Evolutionary conservation across 2,329 filamentous ascomycete genomes (phyloP).

Genomic region (Phialophora macrospora): DNA sequence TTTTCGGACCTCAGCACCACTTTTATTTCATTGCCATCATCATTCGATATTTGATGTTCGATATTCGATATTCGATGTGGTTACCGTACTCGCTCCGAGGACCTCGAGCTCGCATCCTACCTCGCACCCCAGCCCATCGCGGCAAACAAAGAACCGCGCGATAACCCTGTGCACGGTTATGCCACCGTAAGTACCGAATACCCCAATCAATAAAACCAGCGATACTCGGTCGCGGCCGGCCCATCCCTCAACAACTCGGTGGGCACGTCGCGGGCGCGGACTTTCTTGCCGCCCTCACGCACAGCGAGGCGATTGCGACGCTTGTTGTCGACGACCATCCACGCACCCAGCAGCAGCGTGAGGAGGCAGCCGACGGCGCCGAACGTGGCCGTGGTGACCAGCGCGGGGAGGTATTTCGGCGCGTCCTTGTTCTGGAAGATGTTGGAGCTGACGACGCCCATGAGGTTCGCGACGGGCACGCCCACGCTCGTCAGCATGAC

Average conservation of each 20-base stretch:
- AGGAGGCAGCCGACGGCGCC: slow-evolving; percentile 64
- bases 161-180: not conserved
- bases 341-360: slow-evolving; percentile 62
- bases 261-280: slow-evolving; percentile 62
- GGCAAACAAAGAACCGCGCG: not conserved
- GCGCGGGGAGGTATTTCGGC: slow-evolving; percentile 69
- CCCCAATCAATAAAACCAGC: slow-evolving; percentile 27
- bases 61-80: not conserved
- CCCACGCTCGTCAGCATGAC: slow-evolving; percentile 56
- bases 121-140: not conserved
- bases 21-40: too few species aligned
- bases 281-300: slow-evolving; percentile 52
- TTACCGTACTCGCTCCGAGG: not conserved
- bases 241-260: slow-evolving; percentile 56
- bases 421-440: slow-evolving; percentile 68
- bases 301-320: slow-evolving; percentile 60
- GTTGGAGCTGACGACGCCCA: slow-evolving; percentile 58
- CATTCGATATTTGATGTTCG: not conserved
- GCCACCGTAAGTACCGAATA: too few species aligned
- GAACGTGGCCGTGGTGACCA: slow-evolving; percentile 68
- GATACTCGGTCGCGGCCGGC: slow-evolving; percentile 17
- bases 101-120: not conserved
- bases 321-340: slow-evolving; percentile 69
- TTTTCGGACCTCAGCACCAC: not conserved
- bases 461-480: slow-evolving; percentile 57